Evolutionary conservation across 1,284 basidiomycete genomes (phyloP).

Genomic region (Coriolopsis trogii): DNA sequence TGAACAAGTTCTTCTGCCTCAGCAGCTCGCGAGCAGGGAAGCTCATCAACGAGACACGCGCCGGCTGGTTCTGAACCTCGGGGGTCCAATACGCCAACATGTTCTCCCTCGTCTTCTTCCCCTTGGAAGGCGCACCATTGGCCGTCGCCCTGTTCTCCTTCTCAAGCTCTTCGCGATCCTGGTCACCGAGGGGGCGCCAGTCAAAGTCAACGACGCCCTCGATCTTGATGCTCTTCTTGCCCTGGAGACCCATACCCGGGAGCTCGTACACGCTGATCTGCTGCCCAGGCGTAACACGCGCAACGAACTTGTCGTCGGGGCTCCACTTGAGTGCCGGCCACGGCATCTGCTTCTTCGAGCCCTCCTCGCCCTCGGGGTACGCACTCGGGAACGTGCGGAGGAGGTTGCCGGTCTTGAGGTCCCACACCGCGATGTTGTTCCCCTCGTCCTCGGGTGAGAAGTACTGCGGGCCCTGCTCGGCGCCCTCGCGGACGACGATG

Average conservation of each 20-base stretch:
- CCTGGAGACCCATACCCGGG: slow-evolving; percentile 92
- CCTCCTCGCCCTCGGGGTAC: slow-evolving; percentile 56
- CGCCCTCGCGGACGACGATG: slow-evolving; percentile 85
- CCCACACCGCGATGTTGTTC: slow-evolving; percentile 97
- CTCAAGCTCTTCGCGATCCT: slow-evolving; percentile 77
- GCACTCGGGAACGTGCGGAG: slow-evolving; percentile 91
- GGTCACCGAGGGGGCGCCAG: slow-evolving; percentile 96
- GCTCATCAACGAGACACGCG: slow-evolving; percentile 90
- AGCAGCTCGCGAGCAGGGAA: slow-evolving; percentile 88
- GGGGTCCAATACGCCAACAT: slow-evolving; percentile 99
- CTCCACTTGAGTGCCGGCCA: slow-evolving; percentile 99
- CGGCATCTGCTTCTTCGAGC: slow-evolving; percentile 82
- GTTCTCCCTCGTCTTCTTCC: slow-evolving; percentile 81
- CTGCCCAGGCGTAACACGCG: slow-evolving; percentile 85
- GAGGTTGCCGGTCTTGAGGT: slow-evolving; percentile 91
- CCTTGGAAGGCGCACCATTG: too few species aligned
- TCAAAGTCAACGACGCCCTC: slow-evolving; percentile 99
- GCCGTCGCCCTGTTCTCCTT: slow-evolving; percentile 49
- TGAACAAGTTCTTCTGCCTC: slow-evolving; percentile 97
- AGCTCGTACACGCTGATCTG: slow-evolving; percentile 97
- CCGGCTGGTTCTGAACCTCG: slow-evolving; percentile 95
- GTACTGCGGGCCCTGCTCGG: slow-evolving; percentile 81
- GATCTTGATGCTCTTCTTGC: slow-evolving; percentile 98
- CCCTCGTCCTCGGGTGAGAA: slow-evolving; percentile 96
- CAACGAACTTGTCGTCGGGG: slow-evolving; percentile 95